These are phyloP conservation scores for Globisporangium viniferum DNA, from an alignment of 352 stramenopile genomes.

Conservation along the genomic window DNA sequence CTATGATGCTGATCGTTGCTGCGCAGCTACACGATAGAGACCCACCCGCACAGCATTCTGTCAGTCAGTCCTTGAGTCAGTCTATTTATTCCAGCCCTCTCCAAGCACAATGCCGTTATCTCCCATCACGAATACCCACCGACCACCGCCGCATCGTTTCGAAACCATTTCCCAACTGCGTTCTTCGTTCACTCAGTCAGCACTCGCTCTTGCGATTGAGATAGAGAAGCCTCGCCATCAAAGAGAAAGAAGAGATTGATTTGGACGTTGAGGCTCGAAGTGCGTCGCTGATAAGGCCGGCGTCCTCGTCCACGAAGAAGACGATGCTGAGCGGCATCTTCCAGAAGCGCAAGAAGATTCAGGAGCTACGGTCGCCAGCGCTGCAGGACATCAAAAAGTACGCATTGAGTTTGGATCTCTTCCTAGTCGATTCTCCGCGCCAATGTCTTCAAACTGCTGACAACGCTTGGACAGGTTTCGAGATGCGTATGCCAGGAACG, in stretches of 20 bases:
- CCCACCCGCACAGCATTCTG: background rate
- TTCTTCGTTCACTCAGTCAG: background rate
- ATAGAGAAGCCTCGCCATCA: background rate
- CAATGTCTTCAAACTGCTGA: background rate
- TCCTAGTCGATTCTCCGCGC: background rate
- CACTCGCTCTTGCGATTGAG: background rate
- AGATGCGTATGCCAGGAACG: constrained; percentile 62
- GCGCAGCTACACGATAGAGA: background rate
- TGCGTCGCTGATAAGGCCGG: background rate
- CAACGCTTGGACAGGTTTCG: constrained; percentile 41
- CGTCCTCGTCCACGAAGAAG: background rate
- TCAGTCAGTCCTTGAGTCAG: background rate
- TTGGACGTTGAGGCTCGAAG: background rate
- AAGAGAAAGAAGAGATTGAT: background rate
- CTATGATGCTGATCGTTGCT: background rate
- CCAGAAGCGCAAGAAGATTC: constrained; percentile 77
- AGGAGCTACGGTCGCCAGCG: constrained; percentile 67
- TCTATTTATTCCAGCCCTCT: background rate
- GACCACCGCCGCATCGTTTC: background rate
- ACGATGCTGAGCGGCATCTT: constrained; percentile 74
- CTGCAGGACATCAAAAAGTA: constrained; percentile 78
- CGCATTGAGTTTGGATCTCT: background rate
- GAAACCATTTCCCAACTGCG: background rate
- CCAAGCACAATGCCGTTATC: background rate
- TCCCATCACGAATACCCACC: background rate